Percentiles rank a stretch among this genome's conserved stretches.
phyloP scores from a whole-genome alignment of 805 yeast genomes.

The Blastobotrys peoriensis region DNA sequence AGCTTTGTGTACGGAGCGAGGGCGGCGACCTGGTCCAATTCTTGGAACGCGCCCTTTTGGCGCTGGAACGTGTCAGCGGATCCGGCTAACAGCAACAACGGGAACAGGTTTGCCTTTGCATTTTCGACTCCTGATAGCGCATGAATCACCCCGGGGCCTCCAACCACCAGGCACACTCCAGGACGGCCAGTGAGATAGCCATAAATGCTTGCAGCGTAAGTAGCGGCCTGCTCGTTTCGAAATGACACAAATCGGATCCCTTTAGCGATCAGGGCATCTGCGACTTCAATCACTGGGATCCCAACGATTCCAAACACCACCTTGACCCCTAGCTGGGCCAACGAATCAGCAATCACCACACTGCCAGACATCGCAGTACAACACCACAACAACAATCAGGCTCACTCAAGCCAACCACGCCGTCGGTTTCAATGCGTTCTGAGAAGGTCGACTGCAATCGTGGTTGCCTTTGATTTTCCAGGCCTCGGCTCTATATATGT shows the following conservation, averaged over 20 bases:
- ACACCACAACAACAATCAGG: too few relatives aligned
- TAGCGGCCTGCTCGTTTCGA: constrained; percentile 68
- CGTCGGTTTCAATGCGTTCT: too few relatives aligned
- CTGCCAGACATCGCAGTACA: constrained; percentile 37
- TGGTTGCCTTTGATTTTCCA: too few relatives aligned
- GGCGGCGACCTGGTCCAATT: constrained; percentile 55
- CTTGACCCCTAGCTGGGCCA: constrained; percentile 46
- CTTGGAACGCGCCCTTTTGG: constrained; percentile 64
- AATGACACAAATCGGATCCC: constrained; percentile 56
- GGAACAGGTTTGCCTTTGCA: constrained; percentile 57
- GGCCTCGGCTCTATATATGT: too few relatives aligned
- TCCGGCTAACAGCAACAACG: constrained; percentile 61
- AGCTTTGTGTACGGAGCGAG: constrained; percentile 47
- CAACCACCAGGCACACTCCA: constrained; percentile 63
- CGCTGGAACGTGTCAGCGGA: constrained; percentile 44
- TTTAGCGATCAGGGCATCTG: constrained; percentile 48
- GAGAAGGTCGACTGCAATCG: too few relatives aligned
- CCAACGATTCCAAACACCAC: constrained; percentile 69
- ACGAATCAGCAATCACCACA: constrained; percentile 41
- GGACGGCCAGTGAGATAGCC: constrained; percentile 62
- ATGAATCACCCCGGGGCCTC: constrained; percentile 71
- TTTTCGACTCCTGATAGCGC: constrained; percentile 62
- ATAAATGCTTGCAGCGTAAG: constrained; percentile 68
- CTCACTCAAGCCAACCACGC: too few relatives aligned
- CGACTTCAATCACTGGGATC: constrained; percentile 67